Evolutionary conservation across 164 flowering plant species (phyloP).

Genomic region (Warburgia ugandensis): DNA sequence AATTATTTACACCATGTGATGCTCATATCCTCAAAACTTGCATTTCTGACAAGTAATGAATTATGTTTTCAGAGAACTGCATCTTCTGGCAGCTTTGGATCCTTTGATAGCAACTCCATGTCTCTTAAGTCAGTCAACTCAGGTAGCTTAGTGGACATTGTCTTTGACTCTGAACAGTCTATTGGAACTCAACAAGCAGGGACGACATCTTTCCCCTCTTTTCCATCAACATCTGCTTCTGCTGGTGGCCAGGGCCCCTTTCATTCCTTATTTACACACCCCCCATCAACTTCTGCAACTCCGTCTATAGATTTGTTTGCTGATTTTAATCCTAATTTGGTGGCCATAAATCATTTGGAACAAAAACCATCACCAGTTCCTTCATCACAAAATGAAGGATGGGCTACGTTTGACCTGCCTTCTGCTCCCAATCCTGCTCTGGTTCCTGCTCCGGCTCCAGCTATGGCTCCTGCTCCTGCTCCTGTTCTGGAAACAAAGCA

Average conservation of each 20-base stretch:
- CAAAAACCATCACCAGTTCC: slow-evolving; percentile 23
- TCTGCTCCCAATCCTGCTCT: slow-evolving; percentile 21
- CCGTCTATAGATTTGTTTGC: too few species aligned
- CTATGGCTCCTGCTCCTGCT: too few species aligned
- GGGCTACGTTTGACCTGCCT: slow-evolving; percentile 94
- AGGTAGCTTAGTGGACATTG: slow-evolving; percentile 25
- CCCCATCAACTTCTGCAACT: slow-evolving; percentile 13
- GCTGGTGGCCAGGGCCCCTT: slow-evolving; percentile 27
- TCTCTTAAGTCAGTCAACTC: slow-evolving; percentile 46
- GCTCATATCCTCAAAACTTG: too few species aligned
- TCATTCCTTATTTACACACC: slow-evolving; percentile 24
- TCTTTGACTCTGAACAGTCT: slow-evolving; percentile 39
- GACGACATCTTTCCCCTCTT: too few species aligned
- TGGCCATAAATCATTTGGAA: slow-evolving; percentile 17
- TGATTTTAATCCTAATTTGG: too few species aligned
- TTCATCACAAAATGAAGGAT: slow-evolving; percentile 55
- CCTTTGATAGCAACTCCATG: slow-evolving; percentile 54
- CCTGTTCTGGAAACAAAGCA: slow-evolving; percentile 17
- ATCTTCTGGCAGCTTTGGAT: slow-evolving; percentile 59
- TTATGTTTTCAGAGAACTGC: slow-evolving; percentile 72
- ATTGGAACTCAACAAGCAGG: slow-evolving; percentile 18
- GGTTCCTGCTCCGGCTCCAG: too few species aligned
- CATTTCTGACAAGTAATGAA: too few species aligned
- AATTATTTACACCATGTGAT: too few species aligned
- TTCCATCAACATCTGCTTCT: slow-evolving; percentile 26